phyloP scores from a whole-genome alignment of 495 filamentous ascomycete genomes.

The Achaetomiella virescens region DNA sequence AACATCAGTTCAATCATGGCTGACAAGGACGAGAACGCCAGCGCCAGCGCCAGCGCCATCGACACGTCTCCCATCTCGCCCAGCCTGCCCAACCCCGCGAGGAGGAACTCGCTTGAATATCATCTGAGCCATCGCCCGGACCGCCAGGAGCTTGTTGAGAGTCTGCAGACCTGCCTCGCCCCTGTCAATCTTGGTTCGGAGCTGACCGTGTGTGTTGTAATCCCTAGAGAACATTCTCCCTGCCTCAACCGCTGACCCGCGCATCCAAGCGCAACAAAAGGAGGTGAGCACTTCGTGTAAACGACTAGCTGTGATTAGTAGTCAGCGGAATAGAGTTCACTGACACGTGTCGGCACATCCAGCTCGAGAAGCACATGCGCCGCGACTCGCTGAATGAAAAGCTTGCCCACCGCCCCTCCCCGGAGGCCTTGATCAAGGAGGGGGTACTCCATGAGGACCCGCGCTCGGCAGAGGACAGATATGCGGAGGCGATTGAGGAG shows the following conservation, averaged over 20 bases:
- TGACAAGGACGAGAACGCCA: slow-evolving; percentile 25
- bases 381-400: slow-evolving; percentile 78
- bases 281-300: slow-evolving; percentile 38
- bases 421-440: slow-evolving; percentile 67
- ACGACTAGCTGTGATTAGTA: too few relatives aligned
- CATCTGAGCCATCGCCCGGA: slow-evolving; percentile 76
- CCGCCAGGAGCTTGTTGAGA: slow-evolving; percentile 75
- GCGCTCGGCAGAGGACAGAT: slow-evolving; percentile 44
- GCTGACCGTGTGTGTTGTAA: slow-evolving; percentile 6
- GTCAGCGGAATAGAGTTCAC: too few relatives aligned
- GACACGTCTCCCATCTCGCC: slow-evolving; percentile 63
- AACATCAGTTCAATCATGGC: slow-evolving; percentile 32
- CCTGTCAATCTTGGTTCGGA: neutral
- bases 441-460: slow-evolving; percentile 67
- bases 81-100: slow-evolving; percentile 45
- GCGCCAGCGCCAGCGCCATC: slow-evolving; percentile 9
- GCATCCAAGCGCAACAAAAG: slow-evolving; percentile 67
- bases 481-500: slow-evolving; percentile 44
- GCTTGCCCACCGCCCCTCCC: slow-evolving; percentile 65
- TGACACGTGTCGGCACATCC: too few relatives aligned
- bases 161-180: slow-evolving; percentile 46
- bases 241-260: slow-evolving; percentile 64
- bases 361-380: slow-evolving; percentile 77
- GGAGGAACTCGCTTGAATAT: slow-evolving; percentile 85
- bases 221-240: slow-evolving; percentile 71